Conservation (phyloP, 345 rosid genomes). For the Clarkia xantiana region DNA sequence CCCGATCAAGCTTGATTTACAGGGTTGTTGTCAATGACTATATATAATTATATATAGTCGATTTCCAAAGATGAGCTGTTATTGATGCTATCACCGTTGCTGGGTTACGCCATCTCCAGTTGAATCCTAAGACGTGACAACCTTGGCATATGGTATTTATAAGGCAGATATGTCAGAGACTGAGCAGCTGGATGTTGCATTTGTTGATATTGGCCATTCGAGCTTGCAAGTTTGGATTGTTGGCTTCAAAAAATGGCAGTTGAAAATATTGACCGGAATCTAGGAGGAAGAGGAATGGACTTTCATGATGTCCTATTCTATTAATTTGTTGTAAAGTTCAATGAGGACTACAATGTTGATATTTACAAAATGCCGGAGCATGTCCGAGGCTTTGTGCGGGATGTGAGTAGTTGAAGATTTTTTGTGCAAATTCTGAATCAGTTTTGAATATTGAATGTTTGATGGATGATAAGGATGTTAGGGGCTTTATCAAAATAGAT, state of each 20-base stretch:
- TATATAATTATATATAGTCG: too few species aligned
- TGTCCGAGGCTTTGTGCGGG: constrained; percentile 67
- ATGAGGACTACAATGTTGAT: constrained; percentile 83
- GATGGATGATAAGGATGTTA: constrained; percentile 96
- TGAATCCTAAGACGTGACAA: constrained; percentile 94
- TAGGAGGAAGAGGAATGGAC: constrained; percentile 95
- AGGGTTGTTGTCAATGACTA: constrained; percentile 58
- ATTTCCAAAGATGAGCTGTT: constrained; percentile 85
- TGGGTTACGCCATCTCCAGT: constrained; percentile 69
- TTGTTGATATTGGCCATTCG: constrained; percentile 84
- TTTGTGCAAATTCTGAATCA: constrained; percentile 85
- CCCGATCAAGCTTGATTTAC: constrained; percentile 65
- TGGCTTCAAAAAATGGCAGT: constrained; percentile 75
- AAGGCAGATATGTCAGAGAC: constrained; percentile 87
- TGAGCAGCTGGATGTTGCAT: constrained; percentile 78
- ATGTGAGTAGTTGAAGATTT: constrained; percentile 83
- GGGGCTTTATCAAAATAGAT: constrained; percentile 74
- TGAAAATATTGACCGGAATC: constrained; percentile 56
- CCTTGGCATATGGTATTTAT: constrained; percentile 91
- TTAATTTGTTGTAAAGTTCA: constrained; percentile 65
- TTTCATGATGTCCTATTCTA: constrained; percentile 75
- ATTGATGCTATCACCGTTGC: constrained; percentile 88
- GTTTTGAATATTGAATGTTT: constrained; percentile 84
- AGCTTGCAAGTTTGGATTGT: constrained; percentile 96
- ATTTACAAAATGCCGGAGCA: constrained; percentile 81